Base-by-base conservation (phyloP, 257 asterid genomes). In the Gentiana dahurica region DNA sequence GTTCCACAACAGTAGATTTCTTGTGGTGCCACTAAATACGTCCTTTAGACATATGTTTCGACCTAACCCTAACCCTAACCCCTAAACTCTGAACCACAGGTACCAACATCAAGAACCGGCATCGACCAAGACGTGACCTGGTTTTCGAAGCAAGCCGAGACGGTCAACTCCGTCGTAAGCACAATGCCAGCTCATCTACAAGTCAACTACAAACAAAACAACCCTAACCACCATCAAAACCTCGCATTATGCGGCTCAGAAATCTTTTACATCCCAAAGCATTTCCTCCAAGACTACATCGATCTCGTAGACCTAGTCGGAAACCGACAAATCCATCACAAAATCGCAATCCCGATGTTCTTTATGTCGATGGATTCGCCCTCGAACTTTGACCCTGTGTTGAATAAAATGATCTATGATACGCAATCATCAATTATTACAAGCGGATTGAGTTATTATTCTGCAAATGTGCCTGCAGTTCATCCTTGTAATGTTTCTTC, bases 181-280 rank as follows among this genome's bases (percentile, higher is more conserved):
- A 78, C 82, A 51, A 78, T 90, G 97, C 97, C 90, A 10, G 97
- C 79, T 55, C 95, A 86, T 66, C 71, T 90, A 45, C 96, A 90
- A 77, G 95, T 90, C 66, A 84, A 84, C 55, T 84, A 77, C 72
- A 90, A 86, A 73, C 86, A 68, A 61, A 65, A 72, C 32, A 66
- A 68, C 13, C 78, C 77, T 62, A 76, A 69, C 47, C 63, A 69
- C 1, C 57, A 75, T 6, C 57, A 75, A 6, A 71, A 63, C 69
- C 80, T 86, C 24, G 66, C 70, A 1, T 46, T 86, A 49, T 90
- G 91, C 82, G 82, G 84, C 57, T 90, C 97, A 0, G 95, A 86
- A 79, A 81, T 86, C 35, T 89, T 89, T 73, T 89, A 80, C 41
- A 50, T 89, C 32, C 94, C 97, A 12, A 85, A 77, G 1, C 81